These are phyloP conservation scores for Trichosanthes truncata DNA, from an alignment of 306 rosid genomes.

Conservation along the genomic window DNA sequence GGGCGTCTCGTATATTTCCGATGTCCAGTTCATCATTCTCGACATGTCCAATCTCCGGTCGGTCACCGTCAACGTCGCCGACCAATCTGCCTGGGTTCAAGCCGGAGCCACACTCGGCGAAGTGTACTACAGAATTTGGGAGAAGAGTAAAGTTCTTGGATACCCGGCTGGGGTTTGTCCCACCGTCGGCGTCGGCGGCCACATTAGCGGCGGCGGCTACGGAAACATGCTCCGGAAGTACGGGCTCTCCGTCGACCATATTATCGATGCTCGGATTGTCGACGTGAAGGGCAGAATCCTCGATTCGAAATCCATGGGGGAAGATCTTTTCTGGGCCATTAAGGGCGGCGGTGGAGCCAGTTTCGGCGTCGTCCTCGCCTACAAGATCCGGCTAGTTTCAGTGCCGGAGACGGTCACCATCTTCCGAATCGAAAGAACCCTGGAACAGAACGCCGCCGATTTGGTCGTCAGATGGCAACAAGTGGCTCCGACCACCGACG, in stretches of 20 bases:
- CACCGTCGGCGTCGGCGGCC: conserved; percentile 79
- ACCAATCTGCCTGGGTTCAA: conserved; percentile 38
- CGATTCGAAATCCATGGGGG: conserved; percentile 52
- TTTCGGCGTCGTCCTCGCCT: conserved; percentile 61
- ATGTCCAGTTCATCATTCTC: conserved; percentile 45
- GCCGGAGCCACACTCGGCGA: conserved; percentile 75
- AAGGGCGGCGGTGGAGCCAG: conserved; percentile 76
- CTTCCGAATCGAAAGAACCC: conserved; percentile 24
- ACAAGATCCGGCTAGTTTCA: conserved; percentile 34
- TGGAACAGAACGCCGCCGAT: conserved; percentile 41
- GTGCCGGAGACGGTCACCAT: conserved; percentile 53
- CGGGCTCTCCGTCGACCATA: conserved; percentile 54
- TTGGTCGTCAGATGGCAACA: conserved; percentile 56
- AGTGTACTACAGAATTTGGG: conserved; percentile 49
- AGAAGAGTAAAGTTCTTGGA: conserved; percentile 49
- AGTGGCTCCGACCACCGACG: conserved; percentile 39
- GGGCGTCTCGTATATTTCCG: conserved; percentile 57
- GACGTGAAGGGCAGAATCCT: conserved; percentile 48
- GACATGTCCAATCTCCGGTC: conserved; percentile 61
- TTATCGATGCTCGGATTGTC: conserved; percentile 56
- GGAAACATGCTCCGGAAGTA: conserved; percentile 57
- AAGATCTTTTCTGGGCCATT: conserved; percentile 78
- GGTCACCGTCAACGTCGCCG: conserved; percentile 31
- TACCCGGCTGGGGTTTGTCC: conserved; percentile 67
- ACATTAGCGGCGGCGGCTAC: conserved; percentile 74